Evolutionary conservation across 306 rosid genomes (phyloP).

Genomic region (Sechiopsis laciniata): DNA sequence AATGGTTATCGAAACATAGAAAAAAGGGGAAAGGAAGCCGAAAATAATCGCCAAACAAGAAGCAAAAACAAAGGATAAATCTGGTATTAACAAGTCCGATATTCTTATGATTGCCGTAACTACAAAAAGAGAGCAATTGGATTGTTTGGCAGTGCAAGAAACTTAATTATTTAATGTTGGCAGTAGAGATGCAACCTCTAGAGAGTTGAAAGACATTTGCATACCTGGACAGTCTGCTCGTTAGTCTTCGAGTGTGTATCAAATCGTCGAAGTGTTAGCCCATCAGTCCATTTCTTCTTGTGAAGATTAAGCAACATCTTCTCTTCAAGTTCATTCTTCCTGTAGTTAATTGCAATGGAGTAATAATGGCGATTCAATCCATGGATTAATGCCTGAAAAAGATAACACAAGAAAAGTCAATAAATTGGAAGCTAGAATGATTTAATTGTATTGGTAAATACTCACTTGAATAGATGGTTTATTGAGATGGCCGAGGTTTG

Average conservation of each 20-base stretch:
- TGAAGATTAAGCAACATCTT: slow-evolving; percentile 91
- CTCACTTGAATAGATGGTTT: slow-evolving; percentile 91
- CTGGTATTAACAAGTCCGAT: not conserved
- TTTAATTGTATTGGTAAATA: not conserved
- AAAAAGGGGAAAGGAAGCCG: too few relatives aligned
- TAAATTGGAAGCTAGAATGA: slow-evolving; percentile 2
- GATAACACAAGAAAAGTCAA: slow-evolving; percentile 25
- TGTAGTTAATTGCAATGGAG: slow-evolving; percentile 82
- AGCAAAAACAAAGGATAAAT: too few relatives aligned
- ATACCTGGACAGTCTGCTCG: slow-evolving; percentile 89
- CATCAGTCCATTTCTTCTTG: slow-evolving; percentile 98
- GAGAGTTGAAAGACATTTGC: slow-evolving; percentile 9
- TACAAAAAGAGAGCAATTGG: not conserved
- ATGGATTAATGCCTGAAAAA: slow-evolving; percentile 77
- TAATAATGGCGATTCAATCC: slow-evolving; percentile 94
- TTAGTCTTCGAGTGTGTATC: slow-evolving; percentile 90
- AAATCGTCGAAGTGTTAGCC: slow-evolving; percentile 64
- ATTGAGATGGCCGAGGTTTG: slow-evolving; percentile 89
- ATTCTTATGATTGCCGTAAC: not conserved
- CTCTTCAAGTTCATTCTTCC: slow-evolving; percentile 94
- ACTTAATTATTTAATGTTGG: not conserved
- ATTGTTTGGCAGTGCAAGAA: not conserved
- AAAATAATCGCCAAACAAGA: too few relatives aligned
- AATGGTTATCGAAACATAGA: too few relatives aligned
- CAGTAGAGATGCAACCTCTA: not conserved